Base-by-base conservation (phyloP, 768 basidiomycete genomes). In the Rhizopogon vulgaris region DNA sequence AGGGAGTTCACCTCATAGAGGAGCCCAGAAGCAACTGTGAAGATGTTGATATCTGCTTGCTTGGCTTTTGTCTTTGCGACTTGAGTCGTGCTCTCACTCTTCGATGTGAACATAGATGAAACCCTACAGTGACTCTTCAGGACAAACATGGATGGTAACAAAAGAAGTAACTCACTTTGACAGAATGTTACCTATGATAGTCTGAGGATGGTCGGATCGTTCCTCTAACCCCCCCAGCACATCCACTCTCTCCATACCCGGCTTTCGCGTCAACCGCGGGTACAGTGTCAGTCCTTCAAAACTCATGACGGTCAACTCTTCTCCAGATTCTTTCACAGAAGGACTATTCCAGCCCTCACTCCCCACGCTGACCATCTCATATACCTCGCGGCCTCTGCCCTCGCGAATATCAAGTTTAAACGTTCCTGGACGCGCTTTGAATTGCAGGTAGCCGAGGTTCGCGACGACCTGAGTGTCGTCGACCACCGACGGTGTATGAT, bases 11-110 rank as follows among this genome's bases (percentile, higher is more conserved):
- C 95, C 83, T 98, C 96, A 56, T 98, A 99, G 2, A 99, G 75
- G 48, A 95, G 70, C 0, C 96, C 96, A 1, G 96, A 98, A 6
- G 96, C 96, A 15, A 99, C 95, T 0, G 96, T 99, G 70, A 99
- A 98, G 57, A 99, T 95, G 61, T 99, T 98, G 70, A 98, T 96
- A 30, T 96, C 91, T 6, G 95, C 94, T 58, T 90, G 87, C 36
- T 69, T 62, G 36, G 64, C 51, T 5, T 51, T 57, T 39, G 54
- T 65, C 41, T 72, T 70, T 7, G 57, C 56, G 15, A 62, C 32
- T 45, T 50, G 59, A 34, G 55, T 57, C 1, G 58, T 55, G n/a
- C 60, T 60, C 27, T 69, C 61, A 11, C 47, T 41, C 52, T 70
- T 63, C 52, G 56, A 52, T 17, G 34, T 69, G 62, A 78, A 78